phyloP scores from a whole-genome alignment of 495 filamentous ascomycete genomes.

The Baudoinia panamericana region DNA sequence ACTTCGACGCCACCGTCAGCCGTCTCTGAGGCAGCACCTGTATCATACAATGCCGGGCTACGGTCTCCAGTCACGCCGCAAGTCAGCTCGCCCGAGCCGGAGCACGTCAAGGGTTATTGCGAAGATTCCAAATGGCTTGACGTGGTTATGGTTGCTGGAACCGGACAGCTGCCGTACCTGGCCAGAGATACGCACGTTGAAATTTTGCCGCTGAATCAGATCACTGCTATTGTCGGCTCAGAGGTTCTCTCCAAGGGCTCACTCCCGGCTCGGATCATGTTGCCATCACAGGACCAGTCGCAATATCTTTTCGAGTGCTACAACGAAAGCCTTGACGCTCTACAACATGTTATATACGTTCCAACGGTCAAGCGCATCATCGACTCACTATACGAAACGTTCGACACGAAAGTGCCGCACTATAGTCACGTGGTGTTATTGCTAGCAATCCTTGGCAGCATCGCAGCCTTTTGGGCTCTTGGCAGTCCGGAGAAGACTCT shows the following conservation, averaged over 20 bases:
- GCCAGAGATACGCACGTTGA: no score
- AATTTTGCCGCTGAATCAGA: no score
- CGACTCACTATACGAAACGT: not conserved
- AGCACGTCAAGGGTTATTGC: not conserved
- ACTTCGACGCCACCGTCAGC: not conserved
- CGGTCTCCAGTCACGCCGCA: not conserved
- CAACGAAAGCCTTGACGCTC: conserved; percentile 5
- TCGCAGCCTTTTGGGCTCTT: conserved; percentile 4
- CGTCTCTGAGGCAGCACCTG: not conserved
- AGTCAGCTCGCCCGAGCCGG: not conserved
- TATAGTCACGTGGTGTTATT: not conserved
- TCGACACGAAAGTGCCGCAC: not conserved
- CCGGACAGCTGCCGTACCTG: no score
- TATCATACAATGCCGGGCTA: not conserved
- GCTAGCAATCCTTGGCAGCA: conserved; percentile 7
- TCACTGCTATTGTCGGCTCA: no score
- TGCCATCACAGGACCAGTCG: not conserved
- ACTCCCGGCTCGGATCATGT: not conserved
- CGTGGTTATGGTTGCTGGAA: no score
- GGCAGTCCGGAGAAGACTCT: not conserved
- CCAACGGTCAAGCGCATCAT: not conserved
- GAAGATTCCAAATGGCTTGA: no score
- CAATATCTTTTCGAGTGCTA: conserved; percentile 1
- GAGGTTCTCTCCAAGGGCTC: conserved; percentile 3
- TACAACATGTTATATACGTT: conserved; percentile 16